phyloP scores from a whole-genome alignment of 768 basidiomycete species.

The Thelephora ganbajun region DNA sequence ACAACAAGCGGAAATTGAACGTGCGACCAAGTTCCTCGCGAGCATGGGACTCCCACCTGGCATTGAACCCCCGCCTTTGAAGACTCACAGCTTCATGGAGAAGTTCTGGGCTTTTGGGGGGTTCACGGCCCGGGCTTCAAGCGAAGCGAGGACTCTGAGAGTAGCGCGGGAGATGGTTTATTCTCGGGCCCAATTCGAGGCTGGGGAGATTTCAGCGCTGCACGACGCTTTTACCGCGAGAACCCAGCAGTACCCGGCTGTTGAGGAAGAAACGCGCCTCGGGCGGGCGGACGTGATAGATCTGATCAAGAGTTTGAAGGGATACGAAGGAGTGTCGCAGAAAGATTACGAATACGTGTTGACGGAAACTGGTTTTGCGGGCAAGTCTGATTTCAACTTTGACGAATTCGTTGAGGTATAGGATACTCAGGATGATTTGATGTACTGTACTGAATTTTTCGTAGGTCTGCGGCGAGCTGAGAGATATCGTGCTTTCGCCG shows the following conservation, averaged over 20 bases:
- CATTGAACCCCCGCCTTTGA: constrained; percentile 15
- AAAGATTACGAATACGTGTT: constrained; percentile 68
- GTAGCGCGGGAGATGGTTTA: constrained; percentile 22
- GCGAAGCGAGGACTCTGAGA: neutral
- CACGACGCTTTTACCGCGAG: constrained; percentile 23
- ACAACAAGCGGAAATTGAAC: constrained; percentile 42
- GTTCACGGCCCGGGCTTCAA: constrained; percentile 1
- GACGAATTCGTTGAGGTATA: constrained; percentile 84
- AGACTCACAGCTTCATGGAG: constrained; percentile 13
- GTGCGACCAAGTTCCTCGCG: constrained; percentile 51
- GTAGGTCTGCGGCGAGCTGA: constrained; percentile 63
- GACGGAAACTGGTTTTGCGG: constrained; percentile 55
- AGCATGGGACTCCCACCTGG: constrained; percentile 76
- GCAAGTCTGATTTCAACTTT: constrained; percentile 45
- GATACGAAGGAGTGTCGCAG: constrained; percentile 44
- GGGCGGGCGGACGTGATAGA: constrained; percentile 21
- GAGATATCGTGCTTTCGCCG: constrained; percentile 43
- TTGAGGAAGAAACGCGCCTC: constrained; percentile 20
- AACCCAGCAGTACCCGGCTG: constrained; percentile 4
- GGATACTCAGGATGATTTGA: neutral
- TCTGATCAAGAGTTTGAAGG: constrained; percentile 19
- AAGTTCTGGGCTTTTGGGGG: constrained; percentile 12
- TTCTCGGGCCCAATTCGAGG: constrained; percentile 40
- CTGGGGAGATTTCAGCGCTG: constrained; percentile 31
- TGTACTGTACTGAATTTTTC: neutral